phyloP scores from a whole-genome alignment of 2,329 filamentous ascomycete species.

The Neonectria sp. region DNA sequence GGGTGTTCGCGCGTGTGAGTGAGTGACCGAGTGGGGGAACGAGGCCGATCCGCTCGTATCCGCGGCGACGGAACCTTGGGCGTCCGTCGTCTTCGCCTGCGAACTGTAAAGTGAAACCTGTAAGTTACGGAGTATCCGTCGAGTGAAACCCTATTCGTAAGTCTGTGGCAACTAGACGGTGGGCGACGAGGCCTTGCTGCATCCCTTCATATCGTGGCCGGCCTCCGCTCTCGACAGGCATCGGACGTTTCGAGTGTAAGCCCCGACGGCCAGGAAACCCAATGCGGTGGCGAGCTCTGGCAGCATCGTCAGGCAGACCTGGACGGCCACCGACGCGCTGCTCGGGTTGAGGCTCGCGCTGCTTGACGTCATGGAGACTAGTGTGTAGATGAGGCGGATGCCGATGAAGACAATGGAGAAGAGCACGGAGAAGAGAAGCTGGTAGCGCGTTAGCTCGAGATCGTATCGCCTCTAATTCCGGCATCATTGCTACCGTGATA shows the following conservation, averaged over 20 bases:
- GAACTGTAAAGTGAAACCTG: neutral
- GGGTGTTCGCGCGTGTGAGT: neutral
- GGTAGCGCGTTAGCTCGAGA: neutral
- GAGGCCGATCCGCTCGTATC: neutral
- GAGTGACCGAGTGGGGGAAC: neutral
- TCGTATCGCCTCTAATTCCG: neutral
- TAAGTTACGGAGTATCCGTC: neutral
- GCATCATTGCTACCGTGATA: neutral
- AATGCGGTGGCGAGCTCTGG: conserved; percentile 21
- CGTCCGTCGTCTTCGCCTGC: neutral
- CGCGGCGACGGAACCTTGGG: neutral
- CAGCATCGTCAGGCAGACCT: conserved; percentile 23
- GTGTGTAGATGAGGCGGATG: conserved; percentile 28
- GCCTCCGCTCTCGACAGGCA: conserved; percentile 11
- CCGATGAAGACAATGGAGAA: conserved; percentile 27
- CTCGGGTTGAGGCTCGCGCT: conserved; percentile 12
- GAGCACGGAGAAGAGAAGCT: conserved; percentile 25
- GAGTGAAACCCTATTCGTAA: neutral
- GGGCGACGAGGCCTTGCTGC: neutral
- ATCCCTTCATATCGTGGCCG: conserved; percentile 8
- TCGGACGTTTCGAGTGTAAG: conserved; percentile 9
- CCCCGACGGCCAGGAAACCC: conserved; percentile 22
- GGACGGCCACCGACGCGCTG: conserved; percentile 21
- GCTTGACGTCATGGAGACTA: conserved; percentile 24
- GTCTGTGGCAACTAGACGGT: neutral